Conservation (phyloP, 1,284 basidiomycete genomes). For the Leccinum variabile region DNA sequence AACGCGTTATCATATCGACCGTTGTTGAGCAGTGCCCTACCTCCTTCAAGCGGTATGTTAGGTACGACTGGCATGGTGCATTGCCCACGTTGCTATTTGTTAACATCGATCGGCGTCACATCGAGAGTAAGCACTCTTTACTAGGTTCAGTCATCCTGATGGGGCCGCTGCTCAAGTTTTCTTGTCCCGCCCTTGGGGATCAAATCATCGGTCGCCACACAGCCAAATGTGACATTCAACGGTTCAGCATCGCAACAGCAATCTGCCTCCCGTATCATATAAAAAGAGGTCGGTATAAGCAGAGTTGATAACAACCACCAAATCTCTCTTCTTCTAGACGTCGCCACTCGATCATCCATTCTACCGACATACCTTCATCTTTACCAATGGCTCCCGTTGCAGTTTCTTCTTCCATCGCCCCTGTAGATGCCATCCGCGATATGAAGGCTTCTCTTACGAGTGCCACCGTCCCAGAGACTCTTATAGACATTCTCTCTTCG, state of each 20-base stretch:
- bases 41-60: background rate
- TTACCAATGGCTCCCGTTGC: conserved; percentile 20
- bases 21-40: conserved; percentile 4
- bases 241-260: background rate
- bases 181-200: background rate
- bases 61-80: background rate
- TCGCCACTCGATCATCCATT: background rate
- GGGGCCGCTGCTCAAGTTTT: conserved; percentile 7
- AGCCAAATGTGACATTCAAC: background rate
- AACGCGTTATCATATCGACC: conserved; percentile 8
- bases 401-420: conserved; percentile 9
- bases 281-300: conserved; percentile 8
- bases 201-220: background rate
- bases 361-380: background rate
- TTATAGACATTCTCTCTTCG: conserved; percentile 26
- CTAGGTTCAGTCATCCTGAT: background rate
- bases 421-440: conserved; percentile 7
- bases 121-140: conserved; percentile 6
- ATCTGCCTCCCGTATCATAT: conserved; percentile 10
- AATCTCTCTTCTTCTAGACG: conserved; percentile 1
- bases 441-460: conserved; percentile 19
- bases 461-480: conserved; percentile 16
- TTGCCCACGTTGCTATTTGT: background rate
- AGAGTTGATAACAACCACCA: background rate
- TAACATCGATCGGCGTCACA: conserved; percentile 16